Conservation (phyloP, 257 asterid species). For the Solanum pimpinellifolium region DNA sequence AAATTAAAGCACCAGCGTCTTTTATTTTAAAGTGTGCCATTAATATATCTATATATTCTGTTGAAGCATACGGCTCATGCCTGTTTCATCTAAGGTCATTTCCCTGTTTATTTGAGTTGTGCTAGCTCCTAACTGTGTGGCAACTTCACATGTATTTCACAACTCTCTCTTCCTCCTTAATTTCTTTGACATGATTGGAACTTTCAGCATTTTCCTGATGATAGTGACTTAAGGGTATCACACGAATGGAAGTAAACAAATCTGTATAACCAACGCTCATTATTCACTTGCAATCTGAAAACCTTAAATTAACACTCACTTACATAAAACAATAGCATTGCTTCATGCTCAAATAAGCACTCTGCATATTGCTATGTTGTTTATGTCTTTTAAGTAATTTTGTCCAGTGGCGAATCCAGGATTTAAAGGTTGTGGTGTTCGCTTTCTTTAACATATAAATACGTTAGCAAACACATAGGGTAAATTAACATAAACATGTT, state of each 20-base stretch:
- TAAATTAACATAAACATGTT: no score
- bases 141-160: no score
- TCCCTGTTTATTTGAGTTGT: no score
- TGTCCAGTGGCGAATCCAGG: background rate
- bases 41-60: background rate
- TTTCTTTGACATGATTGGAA: no score
- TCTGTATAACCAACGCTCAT: slow-evolving; percentile 96
- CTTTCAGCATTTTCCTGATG: no score
- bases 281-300: slow-evolving; percentile 86
- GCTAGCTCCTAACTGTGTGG: no score
- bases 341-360: background rate
- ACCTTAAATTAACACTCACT: slow-evolving; percentile 38
- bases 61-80: no score
- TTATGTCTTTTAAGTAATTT: background rate
- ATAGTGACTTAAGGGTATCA: slow-evolving; percentile 22
- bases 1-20: slow-evolving; percentile 22
- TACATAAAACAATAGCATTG: background rate
- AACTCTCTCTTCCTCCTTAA: no score
- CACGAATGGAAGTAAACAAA: slow-evolving; percentile 72
- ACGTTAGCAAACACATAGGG: no score
- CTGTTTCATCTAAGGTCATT: no score
- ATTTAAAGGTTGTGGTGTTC: no score
- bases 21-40: slow-evolving; percentile 13
- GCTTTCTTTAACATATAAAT: no score
- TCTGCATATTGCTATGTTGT: background rate